Base-by-base conservation (phyloP, 2,329 filamentous ascomycete species). In the Aspergillus quadricinctus region DNA sequence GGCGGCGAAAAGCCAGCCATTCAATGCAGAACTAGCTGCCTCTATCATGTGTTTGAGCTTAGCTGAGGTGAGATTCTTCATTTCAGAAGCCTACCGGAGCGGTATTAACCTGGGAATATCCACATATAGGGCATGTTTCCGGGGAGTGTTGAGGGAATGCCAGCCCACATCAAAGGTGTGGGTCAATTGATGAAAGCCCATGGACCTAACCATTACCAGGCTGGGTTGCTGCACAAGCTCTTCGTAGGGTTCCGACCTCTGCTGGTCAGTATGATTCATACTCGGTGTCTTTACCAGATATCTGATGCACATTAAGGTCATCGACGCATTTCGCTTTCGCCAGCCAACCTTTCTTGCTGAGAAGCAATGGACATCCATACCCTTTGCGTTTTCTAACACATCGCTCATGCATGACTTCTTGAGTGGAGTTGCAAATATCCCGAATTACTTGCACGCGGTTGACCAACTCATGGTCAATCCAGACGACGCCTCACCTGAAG, bases 221-320 rank as follows among this genome's bases (percentile, higher is more conserved):
- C 65, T 2, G 75, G 72, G 1, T 55, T 68, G n/a, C 59, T 72
- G 0, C 75, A 78, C 48, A 66, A 64, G 35, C 61, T 78, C 0
- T 78, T 77, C 50, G 62, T 74, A 1, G 76, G 75, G 0, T 74
- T 74, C 49, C 62, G 76, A n/a, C 74, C 76, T 6, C 59, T 74
- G 5, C 60, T 77, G 29, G 75, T 76, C 62, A 41, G 72, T 31
- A 50, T 19, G 49, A n/a, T 23, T 50, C 5, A 49, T 41, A 29
- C 21, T 5, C 11, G 14, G 1, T 35, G 31, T 35, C 11, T 35
- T 14, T 35, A 35, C 6, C 31, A 35, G 31, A 17, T 17, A 14
- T 35, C 31, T 35, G 31, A 35, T 14, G 31, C 31, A 51, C 41
- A 25, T 23, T 48, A 43, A 75, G 72, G 62, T 74, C 11, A 58